Conservation (phyloP, 2,329 filamentous ascomycete genomes). For the Verticillium nubilum region DNA sequence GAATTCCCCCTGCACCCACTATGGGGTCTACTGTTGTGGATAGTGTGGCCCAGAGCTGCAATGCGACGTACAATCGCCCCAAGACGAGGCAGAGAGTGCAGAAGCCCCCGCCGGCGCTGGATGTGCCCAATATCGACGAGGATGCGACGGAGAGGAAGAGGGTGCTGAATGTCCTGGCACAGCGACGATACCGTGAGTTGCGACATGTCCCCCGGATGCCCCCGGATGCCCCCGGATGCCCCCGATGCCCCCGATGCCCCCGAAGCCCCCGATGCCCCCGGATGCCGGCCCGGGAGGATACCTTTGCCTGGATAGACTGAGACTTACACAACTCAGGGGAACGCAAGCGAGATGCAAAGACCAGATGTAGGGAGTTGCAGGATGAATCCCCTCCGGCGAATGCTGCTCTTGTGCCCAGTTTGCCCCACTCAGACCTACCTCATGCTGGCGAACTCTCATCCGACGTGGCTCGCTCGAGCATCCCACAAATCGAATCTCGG, state of each 20-base stretch:
- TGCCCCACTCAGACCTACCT: background rate
- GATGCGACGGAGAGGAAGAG: constrained; percentile 48
- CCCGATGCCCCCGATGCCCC: background rate
- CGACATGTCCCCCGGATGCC: no score
- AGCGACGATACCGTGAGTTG: constrained; percentile 44
- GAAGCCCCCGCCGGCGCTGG: constrained; percentile 33
- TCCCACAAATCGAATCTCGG: background rate
- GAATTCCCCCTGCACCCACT: background rate
- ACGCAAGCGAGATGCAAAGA: constrained; percentile 16
- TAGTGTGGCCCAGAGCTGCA: constrained; percentile 1
- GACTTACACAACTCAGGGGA: constrained; percentile 14
- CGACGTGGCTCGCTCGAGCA: background rate
- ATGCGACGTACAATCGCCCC: constrained; percentile 3
- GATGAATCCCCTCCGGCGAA: background rate
- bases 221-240: background rate
- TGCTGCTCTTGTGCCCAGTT: background rate
- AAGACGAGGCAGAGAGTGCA: constrained; percentile 29
- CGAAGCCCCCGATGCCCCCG: background rate
- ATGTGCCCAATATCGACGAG: constrained; percentile 41
- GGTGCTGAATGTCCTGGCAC: constrained; percentile 47
- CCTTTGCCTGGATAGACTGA: background rate
- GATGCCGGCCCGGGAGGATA: background rate
- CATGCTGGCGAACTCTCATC: background rate
- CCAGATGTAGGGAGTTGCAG: constrained; percentile 1
- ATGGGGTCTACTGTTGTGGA: background rate